Percentiles rank a stretch among this genome's conserved stretches.
These are phyloP conservation scores for Ustilago cynodontis DNA, from an alignment of 1,284 basidiomycete species.

Conservation along the genomic window DNA sequence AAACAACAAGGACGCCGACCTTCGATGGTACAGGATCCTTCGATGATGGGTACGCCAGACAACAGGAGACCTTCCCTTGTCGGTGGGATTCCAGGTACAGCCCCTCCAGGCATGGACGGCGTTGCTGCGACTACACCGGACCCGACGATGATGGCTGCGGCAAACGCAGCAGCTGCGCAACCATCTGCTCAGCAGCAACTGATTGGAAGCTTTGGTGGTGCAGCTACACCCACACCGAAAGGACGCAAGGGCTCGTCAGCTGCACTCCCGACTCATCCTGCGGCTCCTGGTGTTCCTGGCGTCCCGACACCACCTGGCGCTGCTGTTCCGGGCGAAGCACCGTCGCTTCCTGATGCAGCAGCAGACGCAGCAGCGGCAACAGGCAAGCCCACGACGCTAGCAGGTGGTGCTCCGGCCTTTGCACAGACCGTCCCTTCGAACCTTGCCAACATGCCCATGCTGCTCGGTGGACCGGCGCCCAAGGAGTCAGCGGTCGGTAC, in stretches of 20 bases:
- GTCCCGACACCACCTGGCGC: constrained; percentile 9
- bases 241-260: constrained; percentile 33
- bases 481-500: constrained; percentile 67
- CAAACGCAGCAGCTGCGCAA: constrained; percentile 37
- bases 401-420: constrained; percentile 35
- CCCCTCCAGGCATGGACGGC: constrained; percentile 25
- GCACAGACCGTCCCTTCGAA: constrained; percentile 64
- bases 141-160: constrained; percentile 43
- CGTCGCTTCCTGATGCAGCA: constrained; percentile 33
- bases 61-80: constrained; percentile 27
- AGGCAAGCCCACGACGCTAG: constrained; percentile 49
- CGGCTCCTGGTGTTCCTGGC: constrained; percentile 9
- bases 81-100: constrained; percentile 13
- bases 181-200: constrained; percentile 44
- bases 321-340: constrained; percentile 17
- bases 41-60: constrained; percentile 25
- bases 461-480: constrained; percentile 68
- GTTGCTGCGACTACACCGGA: constrained; percentile 32
- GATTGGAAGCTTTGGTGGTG: constrained; percentile 34
- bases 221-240: constrained; percentile 14
- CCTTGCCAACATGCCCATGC: constrained; percentile 60
- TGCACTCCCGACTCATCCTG: constrained; percentile 6
- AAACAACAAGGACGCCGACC: constrained; percentile 45
- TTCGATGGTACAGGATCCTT: constrained; percentile 38
- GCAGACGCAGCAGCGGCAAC: constrained; percentile 40